These are phyloP conservation scores for Gossypium thurberi DNA, from an alignment of 345 rosid species.

Conservation along the genomic window DNA sequence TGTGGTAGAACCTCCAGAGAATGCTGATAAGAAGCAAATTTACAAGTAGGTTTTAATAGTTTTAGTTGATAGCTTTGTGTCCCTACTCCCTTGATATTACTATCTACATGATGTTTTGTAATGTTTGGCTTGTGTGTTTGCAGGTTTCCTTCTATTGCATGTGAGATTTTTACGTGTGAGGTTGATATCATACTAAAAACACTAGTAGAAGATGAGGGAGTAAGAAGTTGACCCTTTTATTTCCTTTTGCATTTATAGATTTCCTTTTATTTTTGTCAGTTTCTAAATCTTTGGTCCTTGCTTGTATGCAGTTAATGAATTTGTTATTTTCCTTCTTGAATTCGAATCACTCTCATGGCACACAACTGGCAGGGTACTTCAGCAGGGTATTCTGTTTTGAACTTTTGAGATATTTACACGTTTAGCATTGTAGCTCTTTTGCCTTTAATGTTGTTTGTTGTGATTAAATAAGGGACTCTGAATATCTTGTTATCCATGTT, in stretches of 20 bases:
- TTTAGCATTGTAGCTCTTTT: neutral
- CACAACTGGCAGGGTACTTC: conserved; percentile 81
- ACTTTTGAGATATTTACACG: conserved; percentile 10
- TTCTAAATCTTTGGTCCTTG: conserved; percentile 17
- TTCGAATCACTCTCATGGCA: conserved; percentile 51
- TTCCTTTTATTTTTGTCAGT: neutral
- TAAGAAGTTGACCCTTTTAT: conserved; percentile 21
- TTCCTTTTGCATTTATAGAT: neutral
- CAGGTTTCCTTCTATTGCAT: conserved; percentile 88
- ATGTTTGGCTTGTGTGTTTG: neutral
- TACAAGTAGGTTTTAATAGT: conserved; percentile 52
- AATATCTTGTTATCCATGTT: neutral
- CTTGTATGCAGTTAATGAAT: conserved; percentile 65
- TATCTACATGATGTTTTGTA: neutral
- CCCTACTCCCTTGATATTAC: neutral
- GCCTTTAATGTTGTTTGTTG: neutral
- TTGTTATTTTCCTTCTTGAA: conserved; percentile 80
- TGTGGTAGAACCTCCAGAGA: conserved; percentile 70
- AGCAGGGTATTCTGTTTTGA: conserved; percentile 61
- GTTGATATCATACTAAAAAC: conserved; percentile 86
- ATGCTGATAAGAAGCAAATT: conserved; percentile 57
- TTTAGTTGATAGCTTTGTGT: neutral
- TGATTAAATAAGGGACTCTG: neutral
- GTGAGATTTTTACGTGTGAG: conserved; percentile 92
- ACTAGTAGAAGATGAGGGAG: conserved; percentile 87